Evolutionary conservation across 768 basidiomycete species (phyloP).

Genomic region (Naganishia vishniacii): DNA sequence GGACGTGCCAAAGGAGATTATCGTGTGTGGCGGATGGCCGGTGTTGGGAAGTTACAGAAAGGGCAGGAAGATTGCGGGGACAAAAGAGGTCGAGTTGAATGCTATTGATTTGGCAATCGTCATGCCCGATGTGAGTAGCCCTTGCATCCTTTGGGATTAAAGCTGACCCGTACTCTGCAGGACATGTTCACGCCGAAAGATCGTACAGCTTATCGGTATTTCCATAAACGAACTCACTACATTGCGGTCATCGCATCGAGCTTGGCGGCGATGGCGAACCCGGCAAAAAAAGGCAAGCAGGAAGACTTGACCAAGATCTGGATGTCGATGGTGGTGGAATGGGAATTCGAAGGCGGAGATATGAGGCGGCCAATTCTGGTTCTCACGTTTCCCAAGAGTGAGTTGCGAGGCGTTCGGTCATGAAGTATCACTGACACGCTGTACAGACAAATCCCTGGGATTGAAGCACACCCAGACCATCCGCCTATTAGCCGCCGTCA

Average conservation of each 20-base stretch:
- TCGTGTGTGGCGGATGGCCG: conserved; percentile 80
- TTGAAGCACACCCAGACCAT: conserved; percentile 64
- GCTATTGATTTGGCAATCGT: conserved; percentile 75
- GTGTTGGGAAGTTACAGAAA: conserved; percentile 68
- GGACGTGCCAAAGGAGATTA: conserved; percentile 67
- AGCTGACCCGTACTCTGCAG: conserved; percentile 31
- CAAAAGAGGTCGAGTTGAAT: conserved; percentile 57
- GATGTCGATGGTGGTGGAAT: conserved; percentile 32
- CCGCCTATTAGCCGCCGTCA: conserved; percentile 66
- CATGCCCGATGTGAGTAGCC: conserved; percentile 69
- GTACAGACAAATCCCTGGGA: conserved; percentile 32
- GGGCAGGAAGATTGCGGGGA: conserved; percentile 58
- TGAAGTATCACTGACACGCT: background rate
- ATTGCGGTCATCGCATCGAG: conserved; percentile 70
- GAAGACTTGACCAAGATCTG: conserved; percentile 22
- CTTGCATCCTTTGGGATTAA: background rate
- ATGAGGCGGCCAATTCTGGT: conserved; percentile 34
- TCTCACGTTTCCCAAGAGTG: conserved; percentile 39
- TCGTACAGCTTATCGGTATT: conserved; percentile 78
- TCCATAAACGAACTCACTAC: conserved; percentile 87
- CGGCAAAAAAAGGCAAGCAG: conserved; percentile 26
- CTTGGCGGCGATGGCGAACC: conserved; percentile 12
- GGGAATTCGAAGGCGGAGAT: conserved; percentile 33
- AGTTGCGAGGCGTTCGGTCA: conserved; percentile 1
- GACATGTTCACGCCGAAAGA: conserved; percentile 91